Conservation (phyloP, 345 rosid species). For the Salix arbutifolia region DNA sequence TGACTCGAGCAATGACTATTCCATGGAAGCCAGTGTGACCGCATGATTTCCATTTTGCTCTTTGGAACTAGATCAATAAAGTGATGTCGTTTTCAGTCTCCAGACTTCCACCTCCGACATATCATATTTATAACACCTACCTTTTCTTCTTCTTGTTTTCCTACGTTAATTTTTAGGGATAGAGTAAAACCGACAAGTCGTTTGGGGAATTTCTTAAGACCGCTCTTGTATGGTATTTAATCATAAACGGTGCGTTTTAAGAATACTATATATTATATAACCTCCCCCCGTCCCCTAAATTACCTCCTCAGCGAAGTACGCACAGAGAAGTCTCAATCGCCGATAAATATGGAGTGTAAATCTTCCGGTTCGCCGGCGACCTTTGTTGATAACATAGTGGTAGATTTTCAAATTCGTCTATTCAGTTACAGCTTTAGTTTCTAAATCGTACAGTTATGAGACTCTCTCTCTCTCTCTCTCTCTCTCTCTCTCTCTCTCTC, state of each 20-base stretch:
- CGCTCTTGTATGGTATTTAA: too few species aligned
- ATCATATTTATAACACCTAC: too few species aligned
- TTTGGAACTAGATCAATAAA: too few species aligned
- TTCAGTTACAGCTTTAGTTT: not conserved
- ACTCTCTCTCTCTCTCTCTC: not conserved
- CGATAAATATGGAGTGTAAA: slow-evolving; percentile 31
- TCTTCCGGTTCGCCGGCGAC: slow-evolving; percentile 26
- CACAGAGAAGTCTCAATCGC: not conserved
- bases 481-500: not conserved
- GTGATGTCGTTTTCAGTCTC: too few species aligned
- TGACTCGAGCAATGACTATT: slow-evolving; percentile 1
- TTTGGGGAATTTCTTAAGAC: too few species aligned
- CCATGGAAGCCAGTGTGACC: slow-evolving; percentile 9
- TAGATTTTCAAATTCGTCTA: slow-evolving; percentile 20
- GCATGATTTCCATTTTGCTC: slow-evolving; percentile 13
- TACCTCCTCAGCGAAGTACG: not conserved
- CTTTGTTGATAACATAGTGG: slow-evolving; percentile 53
- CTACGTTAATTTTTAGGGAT: too few species aligned
- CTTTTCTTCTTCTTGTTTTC: too few species aligned
- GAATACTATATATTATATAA: too few species aligned
- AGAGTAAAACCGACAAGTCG: too few species aligned
- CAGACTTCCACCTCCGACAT: too few species aligned
- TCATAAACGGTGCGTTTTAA: too few species aligned
- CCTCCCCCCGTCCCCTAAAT: not conserved
- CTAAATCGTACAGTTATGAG: not conserved